These are phyloP conservation scores for Talaromyces nanjingensis DNA, from an alignment of 495 filamentous ascomycete genomes.

Conservation along the genomic window DNA sequence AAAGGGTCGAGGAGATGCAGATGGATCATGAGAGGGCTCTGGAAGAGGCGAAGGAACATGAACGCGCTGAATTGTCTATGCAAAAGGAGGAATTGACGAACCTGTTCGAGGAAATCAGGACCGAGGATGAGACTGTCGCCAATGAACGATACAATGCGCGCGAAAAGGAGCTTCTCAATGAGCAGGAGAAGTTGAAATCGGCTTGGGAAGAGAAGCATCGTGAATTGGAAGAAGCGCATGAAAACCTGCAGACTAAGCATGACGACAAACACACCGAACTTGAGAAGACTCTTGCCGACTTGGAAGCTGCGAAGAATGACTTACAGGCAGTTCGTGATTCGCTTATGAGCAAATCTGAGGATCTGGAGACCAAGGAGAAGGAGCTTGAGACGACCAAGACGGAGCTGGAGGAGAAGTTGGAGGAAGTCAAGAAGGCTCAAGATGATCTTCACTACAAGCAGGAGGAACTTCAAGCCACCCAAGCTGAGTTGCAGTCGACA, in stretches of 20 bases:
- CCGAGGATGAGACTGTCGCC: slow-evolving; percentile 39
- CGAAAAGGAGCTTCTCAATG: slow-evolving; percentile 30
- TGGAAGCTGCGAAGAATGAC: slow-evolving; percentile 26
- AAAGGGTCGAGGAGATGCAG: slow-evolving; percentile 34
- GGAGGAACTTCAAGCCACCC: slow-evolving; percentile 1
- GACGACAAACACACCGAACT: slow-evolving; percentile 28
- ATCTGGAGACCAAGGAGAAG: slow-evolving; percentile 22
- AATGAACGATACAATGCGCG: slow-evolving; percentile 30
- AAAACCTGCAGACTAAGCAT: slow-evolving; percentile 27
- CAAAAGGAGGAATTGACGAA: slow-evolving; percentile 41
- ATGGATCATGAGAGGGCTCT: slow-evolving; percentile 29
- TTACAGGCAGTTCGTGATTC: slow-evolving; percentile 20
- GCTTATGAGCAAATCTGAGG: slow-evolving; percentile 20
- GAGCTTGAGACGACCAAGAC: slow-evolving; percentile 10
- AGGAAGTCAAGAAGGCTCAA: slow-evolving; percentile 5
- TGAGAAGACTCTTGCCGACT: slow-evolving; percentile 25
- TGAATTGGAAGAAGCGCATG: slow-evolving; percentile 34
- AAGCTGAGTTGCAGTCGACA: slow-evolving; percentile 9
- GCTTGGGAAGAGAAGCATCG: slow-evolving; percentile 41
- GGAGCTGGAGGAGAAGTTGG: slow-evolving; percentile 9
- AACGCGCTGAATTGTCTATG: slow-evolving; percentile 27
- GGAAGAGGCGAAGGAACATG: slow-evolving; percentile 34
- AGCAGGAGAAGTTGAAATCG: slow-evolving; percentile 29
- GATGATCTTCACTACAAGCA: slow-evolving; percentile 7
- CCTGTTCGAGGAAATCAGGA: slow-evolving; percentile 41